Percentiles rank a stretch among this genome's conserved stretches.
These are phyloP conservation scores for Mortierella sp. DNA, from an alignment of 371 early-diverging fungal genomes.

Conservation along the genomic window DNA sequence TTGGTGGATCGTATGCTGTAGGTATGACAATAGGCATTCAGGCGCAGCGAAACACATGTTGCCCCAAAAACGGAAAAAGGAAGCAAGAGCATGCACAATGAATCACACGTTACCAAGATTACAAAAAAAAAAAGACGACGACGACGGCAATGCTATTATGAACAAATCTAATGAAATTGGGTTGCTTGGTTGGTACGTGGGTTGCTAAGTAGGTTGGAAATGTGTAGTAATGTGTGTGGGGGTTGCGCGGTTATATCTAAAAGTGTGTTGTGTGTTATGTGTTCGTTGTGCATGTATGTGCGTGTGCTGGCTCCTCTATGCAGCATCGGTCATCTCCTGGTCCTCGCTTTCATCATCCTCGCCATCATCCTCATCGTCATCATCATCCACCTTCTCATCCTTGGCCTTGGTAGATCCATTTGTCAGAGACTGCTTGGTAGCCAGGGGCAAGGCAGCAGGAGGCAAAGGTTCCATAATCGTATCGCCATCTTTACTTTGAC, in stretches of 20 bases:
- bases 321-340: conserved; percentile 46
- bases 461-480: conserved; percentile 5
- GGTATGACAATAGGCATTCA: too few relatives aligned
- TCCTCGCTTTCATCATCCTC: conserved; percentile 43
- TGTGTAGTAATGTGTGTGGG: not conserved
- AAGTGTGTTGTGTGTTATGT: not conserved
- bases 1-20: too few relatives aligned
- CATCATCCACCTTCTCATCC: not conserved
- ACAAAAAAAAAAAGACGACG: too few relatives aligned
- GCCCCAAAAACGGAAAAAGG: too few relatives aligned
- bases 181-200: too few relatives aligned
- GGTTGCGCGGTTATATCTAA: not conserved
- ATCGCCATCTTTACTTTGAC: conserved; percentile 8
- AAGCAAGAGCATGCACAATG: too few relatives aligned
- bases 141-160: too few relatives aligned
- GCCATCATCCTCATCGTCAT: conserved; percentile 37
- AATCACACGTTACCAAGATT: too few relatives aligned
- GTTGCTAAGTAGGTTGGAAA: not conserved
- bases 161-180: too few relatives aligned
- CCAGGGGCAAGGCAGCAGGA: not conserved
- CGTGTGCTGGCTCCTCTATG: not conserved
- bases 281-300: not conserved
- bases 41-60: too few relatives aligned
- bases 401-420: not conserved
- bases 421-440: not conserved